These are phyloP conservation scores for Persicaria tinctoria DNA, from an alignment of 148 eudicot species.

Conservation along the genomic window DNA sequence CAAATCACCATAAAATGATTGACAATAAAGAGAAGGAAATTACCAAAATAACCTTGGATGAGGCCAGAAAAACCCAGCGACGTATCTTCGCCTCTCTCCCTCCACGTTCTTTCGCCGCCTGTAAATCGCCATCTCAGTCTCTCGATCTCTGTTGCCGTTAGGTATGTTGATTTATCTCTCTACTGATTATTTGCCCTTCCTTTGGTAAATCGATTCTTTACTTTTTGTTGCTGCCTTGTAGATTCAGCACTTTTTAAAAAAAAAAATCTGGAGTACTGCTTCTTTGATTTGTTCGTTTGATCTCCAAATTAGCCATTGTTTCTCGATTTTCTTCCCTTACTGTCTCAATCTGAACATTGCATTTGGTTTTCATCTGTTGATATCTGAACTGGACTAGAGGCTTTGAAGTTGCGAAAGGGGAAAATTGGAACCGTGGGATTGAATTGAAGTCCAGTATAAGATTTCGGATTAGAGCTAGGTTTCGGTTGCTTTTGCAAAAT, in stretches of 20 bases:
- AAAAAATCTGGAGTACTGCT: neutral
- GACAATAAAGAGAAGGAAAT: neutral
- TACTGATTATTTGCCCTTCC: neutral
- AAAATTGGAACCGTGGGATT: neutral
- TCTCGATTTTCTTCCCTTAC: neutral
- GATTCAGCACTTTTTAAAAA: neutral
- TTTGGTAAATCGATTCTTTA: neutral
- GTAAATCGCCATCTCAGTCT: neutral
- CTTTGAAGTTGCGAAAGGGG: neutral
- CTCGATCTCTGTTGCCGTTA: conserved; percentile 2
- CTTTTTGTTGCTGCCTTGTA: neutral
- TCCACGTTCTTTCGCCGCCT: neutral
- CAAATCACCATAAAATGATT: too few relatives aligned
- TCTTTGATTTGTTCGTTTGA: neutral
- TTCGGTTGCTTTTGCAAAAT: neutral
- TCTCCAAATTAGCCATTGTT: neutral
- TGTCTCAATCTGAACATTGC: neutral
- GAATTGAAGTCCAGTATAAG: neutral
- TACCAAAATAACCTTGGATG: neutral
- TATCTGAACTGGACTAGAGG: neutral
- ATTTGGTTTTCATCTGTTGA: neutral
- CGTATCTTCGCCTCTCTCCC: neutral
- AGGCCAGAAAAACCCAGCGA: neutral
- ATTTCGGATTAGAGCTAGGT: neutral
- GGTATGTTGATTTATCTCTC: neutral